These are phyloP conservation scores for Lasiodiplodia sp. DNA, from an alignment of 2,329 filamentous ascomycete species.

Conservation along the genomic window DNA sequence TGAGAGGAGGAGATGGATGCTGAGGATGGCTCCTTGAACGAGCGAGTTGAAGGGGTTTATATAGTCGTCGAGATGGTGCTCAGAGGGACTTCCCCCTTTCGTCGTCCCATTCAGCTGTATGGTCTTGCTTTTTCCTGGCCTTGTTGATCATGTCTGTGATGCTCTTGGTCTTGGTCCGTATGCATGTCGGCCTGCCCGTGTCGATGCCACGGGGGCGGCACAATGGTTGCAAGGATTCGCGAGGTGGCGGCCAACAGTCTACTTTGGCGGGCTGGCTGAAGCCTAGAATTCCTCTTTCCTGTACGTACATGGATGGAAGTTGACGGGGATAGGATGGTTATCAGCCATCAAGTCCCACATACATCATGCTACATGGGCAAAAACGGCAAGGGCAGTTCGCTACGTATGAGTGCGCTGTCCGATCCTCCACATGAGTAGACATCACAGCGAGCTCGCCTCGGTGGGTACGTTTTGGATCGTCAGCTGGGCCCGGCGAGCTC, in stretches of 20 bases:
- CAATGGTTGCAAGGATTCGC: background rate
- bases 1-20: constrained; percentile 20
- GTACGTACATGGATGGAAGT: background rate
- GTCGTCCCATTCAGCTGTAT: background rate
- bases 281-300: background rate
- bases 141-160: background rate
- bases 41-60: constrained; percentile 20
- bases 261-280: background rate
- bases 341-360: background rate
- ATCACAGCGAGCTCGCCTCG: background rate
- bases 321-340: background rate
- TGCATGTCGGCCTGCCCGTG: background rate
- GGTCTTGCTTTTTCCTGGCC: background rate
- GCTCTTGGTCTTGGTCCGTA: background rate
- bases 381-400: background rate
- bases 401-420: background rate
- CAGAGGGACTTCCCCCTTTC: background rate
- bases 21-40: constrained; percentile 29
- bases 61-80: constrained; percentile 17
- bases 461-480: background rate
- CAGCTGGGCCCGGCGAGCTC: background rate
- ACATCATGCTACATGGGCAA: background rate
- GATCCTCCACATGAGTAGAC: background rate
- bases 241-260: background rate
- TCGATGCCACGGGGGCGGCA: background rate